Base-by-base conservation (phyloP, 768 basidiomycete species). In the Termitomyces sp. region DNA sequence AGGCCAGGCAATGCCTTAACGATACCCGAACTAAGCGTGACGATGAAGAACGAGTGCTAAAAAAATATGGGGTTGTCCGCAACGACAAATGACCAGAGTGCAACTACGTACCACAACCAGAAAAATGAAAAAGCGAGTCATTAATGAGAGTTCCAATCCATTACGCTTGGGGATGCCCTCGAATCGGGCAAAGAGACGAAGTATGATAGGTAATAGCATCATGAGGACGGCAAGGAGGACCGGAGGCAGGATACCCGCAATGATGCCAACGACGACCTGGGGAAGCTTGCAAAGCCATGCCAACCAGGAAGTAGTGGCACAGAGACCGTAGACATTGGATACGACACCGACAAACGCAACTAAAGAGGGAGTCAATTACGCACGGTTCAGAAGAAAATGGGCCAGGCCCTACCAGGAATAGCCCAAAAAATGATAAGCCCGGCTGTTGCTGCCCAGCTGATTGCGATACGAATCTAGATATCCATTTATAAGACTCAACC, bases 91-190 rank as follows among this genome's bases (percentile, higher is more conserved):
- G 32, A 62, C 14, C 26, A 16, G 35, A 20, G 62, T 32, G 26
- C 48, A 38, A 4, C 26, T 28, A 84, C 92, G 63, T 73, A 95
- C 93, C 55, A 97, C 75, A 51, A 95, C 91, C 75, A 91, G 89
- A 81, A 97, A 97, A 63, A 93, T 76, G 76, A 96, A 96, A 75
- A 81, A 98, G 23, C 97, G 79, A 1, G 85, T 87, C 95, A 98
- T 97, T 68, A 99, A 73, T 54, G 88, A 91, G 5, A 97, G 80
- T 66, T 99, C 96, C 44, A 98, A 74, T 1, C 85, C 88, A 0
- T 87, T 91, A 36, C 81, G 80, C 64, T 90, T 87, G 0, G 96
- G 95, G 20, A 94, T 92, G 20, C 97, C 97, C 74, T 98, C 93
- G 56, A 97, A 88, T 20, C 83, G 78, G 13, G 86, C 91, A 32